Evolutionary conservation across 371 early-diverging fungal species (phyloP), one percentile per base, ranked within the genome.

Genomic region (Parasitella parasitica): DNA sequence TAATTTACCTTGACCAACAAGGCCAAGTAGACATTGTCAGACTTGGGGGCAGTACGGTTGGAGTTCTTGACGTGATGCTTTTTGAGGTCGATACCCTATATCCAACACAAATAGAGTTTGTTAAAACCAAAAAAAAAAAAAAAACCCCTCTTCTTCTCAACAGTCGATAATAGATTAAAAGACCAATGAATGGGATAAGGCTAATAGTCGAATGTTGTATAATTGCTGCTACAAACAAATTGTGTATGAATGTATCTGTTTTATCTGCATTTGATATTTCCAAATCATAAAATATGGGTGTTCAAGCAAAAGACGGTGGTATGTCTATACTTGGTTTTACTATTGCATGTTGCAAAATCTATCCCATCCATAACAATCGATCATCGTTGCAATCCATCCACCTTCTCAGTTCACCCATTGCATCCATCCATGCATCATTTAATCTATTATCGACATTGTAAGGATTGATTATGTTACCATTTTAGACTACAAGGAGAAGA

Each of bases 51-150:
- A 72, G 81, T 74, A 76, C 98, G 87, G 82, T 85, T 82, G 65
- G 84, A 83, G 86, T 92, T 95, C 91, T 91, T 94, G 74, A 88
- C 90, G 92, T 97, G 96, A 84, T 96, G 93, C 81, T 92, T 90
- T 83, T 89, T 89, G 72, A 94, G 87, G 86, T 97, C 97, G 84
- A 95, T 94, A 93, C 95, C 97, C 97, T 92, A 77, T 35, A n/a
- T n/a, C n/a, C n/a, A 35, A 20, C 15, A 48, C 30, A 37, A 54
- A 51, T 30, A 46, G 34, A 32, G 18, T 2, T 13, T 32, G 34
- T 34, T 49, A 49, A 57, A 16, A 46, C 13, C 16, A 32, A 32
- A 30, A 49, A 57, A 16, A 46, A 13, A 8, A 32, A 32, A 30
- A 30, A 8, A 11, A 18, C 37, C 28, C 13, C 41, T 18, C 2